Evolutionary conservation across 78 protist genomes (phyloP), one percentile per base, ranked within the genome.

Genomic region (Protostelium mycophagum): DNA sequence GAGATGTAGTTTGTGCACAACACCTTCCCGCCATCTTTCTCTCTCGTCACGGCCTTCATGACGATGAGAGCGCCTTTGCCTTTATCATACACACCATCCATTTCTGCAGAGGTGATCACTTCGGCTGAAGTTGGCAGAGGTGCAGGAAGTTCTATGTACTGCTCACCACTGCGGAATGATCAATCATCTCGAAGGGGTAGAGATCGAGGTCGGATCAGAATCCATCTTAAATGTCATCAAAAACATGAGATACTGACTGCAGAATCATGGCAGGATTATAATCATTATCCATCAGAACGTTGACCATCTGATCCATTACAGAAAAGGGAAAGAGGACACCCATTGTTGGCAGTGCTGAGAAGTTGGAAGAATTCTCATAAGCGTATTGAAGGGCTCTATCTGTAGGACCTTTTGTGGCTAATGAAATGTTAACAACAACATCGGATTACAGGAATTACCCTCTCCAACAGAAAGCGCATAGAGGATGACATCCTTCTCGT

Each of bases 141-240:
- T 83, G 84, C 73, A 86, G 28, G 38, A 34, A 91, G 35, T 29
- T 91, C 91, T 34, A 91, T 36, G 16, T 88, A 37, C 37, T 91
- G 94, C 38, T 91, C 94, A 51, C 94, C 94, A 39, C 73, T 91
- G 94, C 35, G 88, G 36, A n/a, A n/a, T n/a, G n/a, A n/a, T n/a
- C n/a, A n/a, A n/a, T n/a, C n/a, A n/a, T n/a, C n/a, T n/a, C n/a
- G n/a, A n/a, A n/a, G n/a, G n/a, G n/a, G n/a, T n/a, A n/a, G n/a
- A n/a, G n/a, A n/a, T n/a, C n/a, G n/a, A n/a, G n/a, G n/a, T n/a
- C n/a, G n/a, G n/a, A n/a, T n/a, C n/a, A n/a, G n/a, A n/a, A n/a
- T n/a, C n/a, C n/a, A n/a, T 5, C 73, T 5, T 51, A 5, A 51
- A 51, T 51, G 73, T 16, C 31, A 25, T 5, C 16, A 5, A 51